phyloP scores from a whole-genome alignment of 352 stramenopile genomes.

The Globisporangium spinosum region DNA sequence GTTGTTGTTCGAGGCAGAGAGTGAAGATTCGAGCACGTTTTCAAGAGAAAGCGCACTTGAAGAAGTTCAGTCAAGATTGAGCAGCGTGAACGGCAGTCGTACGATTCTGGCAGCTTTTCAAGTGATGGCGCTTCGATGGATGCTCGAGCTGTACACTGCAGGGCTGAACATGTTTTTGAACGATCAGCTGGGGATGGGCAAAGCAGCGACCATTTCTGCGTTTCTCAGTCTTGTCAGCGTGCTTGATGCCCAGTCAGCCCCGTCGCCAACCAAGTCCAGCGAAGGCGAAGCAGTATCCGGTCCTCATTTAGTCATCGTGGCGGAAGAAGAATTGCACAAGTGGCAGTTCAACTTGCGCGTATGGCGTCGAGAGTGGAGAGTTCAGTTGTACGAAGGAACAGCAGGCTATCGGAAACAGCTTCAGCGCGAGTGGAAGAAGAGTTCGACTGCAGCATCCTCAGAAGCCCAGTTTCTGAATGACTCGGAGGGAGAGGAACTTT shows the following conservation, averaged over 20 bases:
- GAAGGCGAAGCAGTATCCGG: conserved; percentile 11
- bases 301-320: conserved; percentile 77
- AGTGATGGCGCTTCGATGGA: conserved; percentile 72
- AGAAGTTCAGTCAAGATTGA: conserved; percentile 15
- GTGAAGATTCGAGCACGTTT: conserved; percentile 1
- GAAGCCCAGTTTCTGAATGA: conserved; percentile 29
- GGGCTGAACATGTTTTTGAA: conserved; percentile 77
- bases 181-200: conserved; percentile 86
- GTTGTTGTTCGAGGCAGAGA: conserved; percentile 19
- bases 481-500: conserved; percentile 40
- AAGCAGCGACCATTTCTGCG: conserved; percentile 65
- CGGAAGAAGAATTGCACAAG: conserved; percentile 74
- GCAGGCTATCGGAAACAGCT: conserved; percentile 34
- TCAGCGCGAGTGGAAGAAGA: conserved; percentile 55
- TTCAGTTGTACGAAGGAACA: conserved; percentile 61
- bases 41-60: conserved; percentile 12
- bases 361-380: conserved; percentile 44
- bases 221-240: conserved; percentile 64
- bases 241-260: conserved; percentile 16
- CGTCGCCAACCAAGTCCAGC: not conserved
- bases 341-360: conserved; percentile 69
- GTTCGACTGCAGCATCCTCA: not conserved
- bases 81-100: conserved; percentile 20
- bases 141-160: conserved; percentile 65
- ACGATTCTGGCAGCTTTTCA: conserved; percentile 74